phyloP scores from a whole-genome alignment of 2,329 filamentous ascomycete genomes.

The Helotiales sp. region DNA sequence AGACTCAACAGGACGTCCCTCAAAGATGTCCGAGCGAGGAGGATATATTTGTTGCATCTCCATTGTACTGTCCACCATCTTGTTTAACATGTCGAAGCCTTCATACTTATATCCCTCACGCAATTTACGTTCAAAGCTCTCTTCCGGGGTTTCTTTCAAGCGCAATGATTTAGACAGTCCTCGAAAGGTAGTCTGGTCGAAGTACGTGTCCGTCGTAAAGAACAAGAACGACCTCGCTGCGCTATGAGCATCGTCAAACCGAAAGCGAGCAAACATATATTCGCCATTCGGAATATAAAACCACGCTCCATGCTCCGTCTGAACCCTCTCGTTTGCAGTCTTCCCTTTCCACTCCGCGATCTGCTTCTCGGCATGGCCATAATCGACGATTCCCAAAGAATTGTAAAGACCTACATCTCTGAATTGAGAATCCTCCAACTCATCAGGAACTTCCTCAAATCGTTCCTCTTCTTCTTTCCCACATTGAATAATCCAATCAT shows the following conservation, averaged over 20 bases:
- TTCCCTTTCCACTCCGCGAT: conserved; percentile 23
- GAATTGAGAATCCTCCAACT: conserved; percentile 5
- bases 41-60: neutral
- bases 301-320: conserved; percentile 16
- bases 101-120: neutral
- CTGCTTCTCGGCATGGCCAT: conserved; percentile 14
- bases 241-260: neutral
- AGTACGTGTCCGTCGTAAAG: conserved; percentile 1
- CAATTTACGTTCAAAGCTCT: neutral
- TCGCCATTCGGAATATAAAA: conserved; percentile 22
- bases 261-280: conserved; percentile 7
- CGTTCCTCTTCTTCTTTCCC: conserved; percentile 17
- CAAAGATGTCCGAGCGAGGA: neutral
- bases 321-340: conserved; percentile 14
- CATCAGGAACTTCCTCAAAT: conserved; percentile 7
- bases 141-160: neutral
- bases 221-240: conserved; percentile 4
- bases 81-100: neutral
- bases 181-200: neutral
- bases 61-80: neutral
- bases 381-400: conserved; percentile 24
- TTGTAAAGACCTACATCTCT: conserved; percentile 10
- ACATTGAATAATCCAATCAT: conserved; percentile 29
- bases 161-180: neutral
- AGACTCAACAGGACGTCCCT: neutral